phyloP scores from a whole-genome alignment of 164 flowering plant species.

The Sedum album region DNA sequence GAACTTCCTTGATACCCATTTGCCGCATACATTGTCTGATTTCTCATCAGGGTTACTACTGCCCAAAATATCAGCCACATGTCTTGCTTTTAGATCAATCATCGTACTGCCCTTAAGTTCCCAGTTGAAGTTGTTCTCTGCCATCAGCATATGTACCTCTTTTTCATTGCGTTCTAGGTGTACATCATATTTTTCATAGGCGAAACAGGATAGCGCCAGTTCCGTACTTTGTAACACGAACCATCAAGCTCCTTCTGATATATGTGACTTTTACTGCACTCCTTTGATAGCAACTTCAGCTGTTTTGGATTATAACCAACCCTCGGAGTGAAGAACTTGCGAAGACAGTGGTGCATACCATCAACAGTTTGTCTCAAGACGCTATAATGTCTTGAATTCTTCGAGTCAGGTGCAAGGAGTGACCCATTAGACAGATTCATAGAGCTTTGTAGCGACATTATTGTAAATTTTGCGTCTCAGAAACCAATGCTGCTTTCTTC shows the following conservation, averaged over 20 bases:
- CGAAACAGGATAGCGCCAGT: not conserved
- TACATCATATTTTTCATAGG: not conserved
- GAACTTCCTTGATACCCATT: not conserved
- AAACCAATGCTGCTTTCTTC: no score
- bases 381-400: not conserved
- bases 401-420: no score
- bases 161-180: not conserved
- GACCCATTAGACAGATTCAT: not conserved
- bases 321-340: no score
- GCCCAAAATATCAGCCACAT: no score
- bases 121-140: not conserved
- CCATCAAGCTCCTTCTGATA: not conserved
- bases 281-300: not conserved
- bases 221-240: not conserved
- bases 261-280: not conserved
- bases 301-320: no score
- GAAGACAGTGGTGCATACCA: not conserved
- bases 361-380: not conserved
- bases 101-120: not conserved
- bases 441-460: not conserved
- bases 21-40: not conserved
- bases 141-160: not conserved
- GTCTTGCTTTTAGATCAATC: not conserved
- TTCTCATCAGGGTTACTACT: no score
- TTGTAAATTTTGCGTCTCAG: not conserved